Evolutionary conservation across 2,329 filamentous ascomycete genomes (phyloP).

Genomic region (Penicillium sp.): DNA sequence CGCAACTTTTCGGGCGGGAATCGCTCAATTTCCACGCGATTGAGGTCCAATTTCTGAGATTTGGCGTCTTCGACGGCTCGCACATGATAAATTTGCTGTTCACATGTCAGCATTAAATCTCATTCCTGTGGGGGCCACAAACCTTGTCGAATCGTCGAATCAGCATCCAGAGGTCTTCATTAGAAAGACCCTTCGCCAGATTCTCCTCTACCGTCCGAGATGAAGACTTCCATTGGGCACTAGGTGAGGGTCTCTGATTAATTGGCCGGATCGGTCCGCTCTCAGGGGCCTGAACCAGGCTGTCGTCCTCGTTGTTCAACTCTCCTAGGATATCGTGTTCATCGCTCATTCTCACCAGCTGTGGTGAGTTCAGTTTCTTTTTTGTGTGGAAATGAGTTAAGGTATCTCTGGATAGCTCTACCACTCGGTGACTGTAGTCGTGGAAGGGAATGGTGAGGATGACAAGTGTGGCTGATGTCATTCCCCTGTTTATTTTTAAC

Average conservation of each 20-base stretch:
- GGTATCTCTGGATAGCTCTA: background rate
- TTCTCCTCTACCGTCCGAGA: constrained; percentile 31
- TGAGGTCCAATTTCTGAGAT: constrained; percentile 71
- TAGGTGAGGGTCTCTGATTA: constrained; percentile 7
- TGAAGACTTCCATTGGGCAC: constrained; percentile 21
- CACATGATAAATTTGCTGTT: constrained; percentile 67
- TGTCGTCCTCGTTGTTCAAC: constrained; percentile 9
- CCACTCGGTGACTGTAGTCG: background rate
- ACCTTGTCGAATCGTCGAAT: constrained; percentile 74
- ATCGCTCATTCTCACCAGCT: constrained; percentile 11
- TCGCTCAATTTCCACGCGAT: constrained; percentile 76
- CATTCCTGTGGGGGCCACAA: constrained; percentile 6
- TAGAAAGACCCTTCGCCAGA: constrained; percentile 66
- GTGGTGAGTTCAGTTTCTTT: background rate
- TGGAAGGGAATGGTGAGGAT: background rate
- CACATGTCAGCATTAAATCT: constrained; percentile 26
- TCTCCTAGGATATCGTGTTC: constrained; percentile 9
- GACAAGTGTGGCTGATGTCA: constrained; percentile 1
- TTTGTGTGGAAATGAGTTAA: background rate
- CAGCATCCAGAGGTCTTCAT: constrained; percentile 72
- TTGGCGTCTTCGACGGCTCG: constrained; percentile 62
- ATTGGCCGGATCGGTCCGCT: constrained; percentile 6
- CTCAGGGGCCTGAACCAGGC: constrained; percentile 5
- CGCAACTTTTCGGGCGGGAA: constrained; percentile 82
- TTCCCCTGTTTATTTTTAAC: background rate